Evolutionary conservation across 1,284 basidiomycete species (phyloP), one percentile per base, ranked within the genome.

Genomic region (Cutaneotrichosporon curvatum): DNA sequence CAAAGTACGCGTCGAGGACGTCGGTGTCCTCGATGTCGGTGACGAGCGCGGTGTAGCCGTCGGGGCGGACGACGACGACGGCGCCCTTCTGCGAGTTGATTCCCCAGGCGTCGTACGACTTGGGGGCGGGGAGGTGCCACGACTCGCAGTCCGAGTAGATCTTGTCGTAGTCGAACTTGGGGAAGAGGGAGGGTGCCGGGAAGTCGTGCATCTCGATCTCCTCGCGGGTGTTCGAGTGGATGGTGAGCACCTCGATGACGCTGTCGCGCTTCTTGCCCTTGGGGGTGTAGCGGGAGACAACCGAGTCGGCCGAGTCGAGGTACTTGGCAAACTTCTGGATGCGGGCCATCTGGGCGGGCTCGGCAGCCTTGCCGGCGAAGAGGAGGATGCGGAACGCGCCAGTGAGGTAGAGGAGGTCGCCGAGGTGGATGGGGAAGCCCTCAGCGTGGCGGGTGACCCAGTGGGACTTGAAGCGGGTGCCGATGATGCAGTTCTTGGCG

Each of bases 11-110:
- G 45, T 53, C 45, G 39, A 55, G 41, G 15, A 20, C 18, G 14
- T 19, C 37, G 9, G 47, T 50, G 40, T 57, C 51, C 36, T 62
- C 57, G 19, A 67, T 35, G 19, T 45, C 47, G 11, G 50, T 36
- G 16, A 61, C 49, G 14, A 54, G 47, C 6, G 52, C 56, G 19
- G 59, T 38, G 37, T 57, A 58, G 12, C 63, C 61, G 49, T 67
- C 64, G 18, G 64, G 64, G 25, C 64, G 53, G 35, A 63, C 37
- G 21, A 65, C 61, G 5, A 62, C 42, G 9, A 64, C 41, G 2
- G 52, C 55, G 21, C 64, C 63, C 22, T 40, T 40, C 37, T 44
- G 32, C 3, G 41, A 28, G 42, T 62, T 57, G 32, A 67, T 50
- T 15, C 64, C 64, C 43, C 58, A 63, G 4, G 34, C 39, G 33